Evolutionary conservation across 441 rosid species (phyloP), one percentile per base, ranked within the genome.

Genomic region (Croton setiger): DNA sequence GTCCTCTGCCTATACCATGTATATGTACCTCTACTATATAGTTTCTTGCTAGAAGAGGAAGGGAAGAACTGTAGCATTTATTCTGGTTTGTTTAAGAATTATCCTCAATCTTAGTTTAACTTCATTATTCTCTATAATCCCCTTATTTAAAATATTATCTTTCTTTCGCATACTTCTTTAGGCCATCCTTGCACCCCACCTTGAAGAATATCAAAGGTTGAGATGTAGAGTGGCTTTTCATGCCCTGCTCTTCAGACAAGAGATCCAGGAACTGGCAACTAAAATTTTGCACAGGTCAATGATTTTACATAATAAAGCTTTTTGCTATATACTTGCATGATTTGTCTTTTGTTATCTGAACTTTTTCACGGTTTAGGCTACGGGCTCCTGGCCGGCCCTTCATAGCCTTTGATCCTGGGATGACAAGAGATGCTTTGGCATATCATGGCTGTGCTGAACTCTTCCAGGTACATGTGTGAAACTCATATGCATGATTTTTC

Each of bases 391-490:
- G 97, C 43, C 75, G 87, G 35, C 98, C 96, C 45, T 92, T 85
- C 76, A 88, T 95, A 79, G 99, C 95, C 35, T 95, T 75, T 80
- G 96, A 95, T 84, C 96, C 98, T 60, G 99, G 95, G 59, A 84
- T 95, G 99, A 90, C 95, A 20, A 85, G 98, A 81, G 99, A 95
- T 78, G 95, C 96, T 67, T 85, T 95, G 70, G 99, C 99, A n/a
- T 92, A 86, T 77, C 79, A 92, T 76, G 98, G 99, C 67, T 95
- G 98, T 79, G 92, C 98, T 60, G 99, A 95, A 82, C 89, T 95
- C 58, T 95, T 95, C 92, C 99, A 95, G 98, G 99, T 95, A 89
- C 81, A 74, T 75, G 44, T 72, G 77, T 71, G 66, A 57, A 76
- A 76, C 73, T 53, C 74, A 33, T 60, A 44, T 60, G 51, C 59